Base-by-base conservation (phyloP, 2,329 filamentous ascomycete species). In the Herpotrichia juniperi region DNA sequence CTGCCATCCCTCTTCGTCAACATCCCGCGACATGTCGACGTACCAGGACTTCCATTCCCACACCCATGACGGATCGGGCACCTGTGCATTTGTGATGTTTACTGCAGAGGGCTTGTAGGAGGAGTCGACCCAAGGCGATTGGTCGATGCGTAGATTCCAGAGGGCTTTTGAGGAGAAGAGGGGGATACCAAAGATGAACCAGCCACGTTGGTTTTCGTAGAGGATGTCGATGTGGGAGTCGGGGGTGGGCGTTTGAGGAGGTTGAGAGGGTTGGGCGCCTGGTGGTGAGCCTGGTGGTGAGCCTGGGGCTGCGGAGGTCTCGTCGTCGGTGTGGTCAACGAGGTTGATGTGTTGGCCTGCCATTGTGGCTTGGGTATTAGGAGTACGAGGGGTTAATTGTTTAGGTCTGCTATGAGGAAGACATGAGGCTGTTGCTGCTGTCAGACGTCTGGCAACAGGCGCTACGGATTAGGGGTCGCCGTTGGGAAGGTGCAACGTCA, bases 151-250 rank as follows among this genome's bases (percentile, higher is more conserved):
- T 30, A 96, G 86, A 48, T 74, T 74, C 69, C 69, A 72, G 1
- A 99, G 82, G 1, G 93, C 93, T 57, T 87, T 88, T 7, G 86
- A 83, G 1, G 93, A 96, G 78, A 97, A 99, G n/a, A 96, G 82
- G 0, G 93, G 87, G 11, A 92, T 83, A 24, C 94, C 93, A 65
- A 93, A 97, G 56, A 96, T 80, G 68, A 97, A 96, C 32, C 86
- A 87, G 10, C 94, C 94, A 51, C 94, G 85, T 76, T 99, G 90
- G 68, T 99, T 99, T 73, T 99, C 94, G 74, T 96, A 97, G 0
- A 99, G 80, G 4, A 97, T 84, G 58, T 99, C 94, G 54, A 97
- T 69, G 57, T 72, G 64, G 12, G 64, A 66, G 47, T 65, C 62
- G 30, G 63, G 56, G 10, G 58, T 62, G 12, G 49, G 51, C n/a